A percentile compares a stretch with the other conserved stretches of the same genome.
phyloP scores from a whole-genome alignment of 2,329 filamentous ascomycete genomes.

The Fusarium heterosporum region DNA sequence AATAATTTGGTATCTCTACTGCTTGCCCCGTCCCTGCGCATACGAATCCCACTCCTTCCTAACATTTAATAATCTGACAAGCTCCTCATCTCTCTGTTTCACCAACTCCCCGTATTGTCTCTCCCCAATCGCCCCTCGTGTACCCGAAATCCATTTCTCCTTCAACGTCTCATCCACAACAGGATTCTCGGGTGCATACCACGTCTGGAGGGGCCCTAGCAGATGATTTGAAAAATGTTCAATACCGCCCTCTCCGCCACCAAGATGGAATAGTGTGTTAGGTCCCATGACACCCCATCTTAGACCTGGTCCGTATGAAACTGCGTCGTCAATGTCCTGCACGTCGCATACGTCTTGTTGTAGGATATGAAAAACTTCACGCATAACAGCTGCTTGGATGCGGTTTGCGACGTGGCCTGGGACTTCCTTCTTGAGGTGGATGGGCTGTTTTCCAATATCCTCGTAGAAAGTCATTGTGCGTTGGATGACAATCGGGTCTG shows the following conservation, averaged over 20 bases:
- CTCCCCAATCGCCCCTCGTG: background rate
- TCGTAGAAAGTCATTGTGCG: conserved; percentile 11
- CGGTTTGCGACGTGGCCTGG: conserved; percentile 25
- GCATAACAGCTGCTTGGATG: conserved; percentile 27
- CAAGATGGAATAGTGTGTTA: conserved; percentile 21
- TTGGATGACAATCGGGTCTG: background rate
- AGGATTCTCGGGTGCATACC: conserved; percentile 25
- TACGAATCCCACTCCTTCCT: conserved; percentile 23
- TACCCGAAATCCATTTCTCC: conserved; percentile 18
- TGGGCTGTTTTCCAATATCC: conserved; percentile 11
- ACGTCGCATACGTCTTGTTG: conserved; percentile 21
- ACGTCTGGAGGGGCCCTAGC: conserved; percentile 10
- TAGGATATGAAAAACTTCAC: conserved; percentile 20
- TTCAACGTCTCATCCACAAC: conserved; percentile 22
- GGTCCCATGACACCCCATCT: conserved; percentile 29
- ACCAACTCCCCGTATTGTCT: conserved; percentile 4
- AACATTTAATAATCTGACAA: conserved; percentile 21
- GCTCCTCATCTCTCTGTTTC: conserved; percentile 24
- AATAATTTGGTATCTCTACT: background rate
- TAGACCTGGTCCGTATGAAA: conserved; percentile 22
- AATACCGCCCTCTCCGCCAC: conserved; percentile 25
- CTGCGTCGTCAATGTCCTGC: conserved; percentile 19
- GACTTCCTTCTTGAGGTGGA: conserved; percentile 24
- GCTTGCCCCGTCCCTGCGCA: background rate
- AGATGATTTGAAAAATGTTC: conserved; percentile 30